These are phyloP conservation scores for Dichomitus squalens DNA, from an alignment of 1,284 basidiomycete species.

Conservation along the genomic window DNA sequence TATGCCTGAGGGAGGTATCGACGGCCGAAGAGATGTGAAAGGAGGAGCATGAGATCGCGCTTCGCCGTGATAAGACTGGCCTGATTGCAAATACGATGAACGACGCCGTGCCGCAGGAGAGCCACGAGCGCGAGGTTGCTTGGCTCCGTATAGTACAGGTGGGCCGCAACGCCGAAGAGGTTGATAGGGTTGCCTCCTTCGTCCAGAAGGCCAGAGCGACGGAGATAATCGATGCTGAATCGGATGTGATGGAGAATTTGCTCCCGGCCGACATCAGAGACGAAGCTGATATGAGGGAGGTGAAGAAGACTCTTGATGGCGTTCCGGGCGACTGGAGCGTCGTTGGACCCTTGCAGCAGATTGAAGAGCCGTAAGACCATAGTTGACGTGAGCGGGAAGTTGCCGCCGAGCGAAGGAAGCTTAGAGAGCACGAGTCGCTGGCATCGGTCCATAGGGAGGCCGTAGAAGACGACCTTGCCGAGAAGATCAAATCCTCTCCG, in stretches of 20 bases:
- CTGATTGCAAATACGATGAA: constrained; percentile 58
- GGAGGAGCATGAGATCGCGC: constrained; percentile 51
- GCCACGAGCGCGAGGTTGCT: constrained; percentile 66
- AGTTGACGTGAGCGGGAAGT: constrained; percentile 68
- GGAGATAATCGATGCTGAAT: constrained; percentile 73
- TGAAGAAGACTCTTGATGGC: constrained; percentile 54
- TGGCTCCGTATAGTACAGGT: constrained; percentile 69
- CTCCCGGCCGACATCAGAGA: constrained; percentile 51
- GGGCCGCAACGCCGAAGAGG: constrained; percentile 56
- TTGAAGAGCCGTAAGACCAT: constrained; percentile 65
- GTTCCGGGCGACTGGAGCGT: constrained; percentile 48
- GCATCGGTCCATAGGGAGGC: constrained; percentile 60
- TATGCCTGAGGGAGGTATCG: constrained; percentile 51
- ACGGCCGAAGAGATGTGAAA: constrained; percentile 64
- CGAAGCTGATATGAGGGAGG: constrained; percentile 59
- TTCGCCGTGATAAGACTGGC: constrained; percentile 42
- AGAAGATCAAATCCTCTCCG: constrained; percentile 70
- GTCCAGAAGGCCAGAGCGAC: constrained; percentile 55
- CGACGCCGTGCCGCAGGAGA: constrained; percentile 56
- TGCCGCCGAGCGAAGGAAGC: constrained; percentile 62
- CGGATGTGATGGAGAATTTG: constrained; percentile 66
- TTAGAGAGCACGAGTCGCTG: constrained; percentile 64
- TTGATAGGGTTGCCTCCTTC: constrained; percentile 57
- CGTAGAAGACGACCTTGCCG: constrained; percentile 74
- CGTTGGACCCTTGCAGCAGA: constrained; percentile 59